phyloP scores from a whole-genome alignment of 768 basidiomycete genomes.

The Saitozyma sp. region DNA sequence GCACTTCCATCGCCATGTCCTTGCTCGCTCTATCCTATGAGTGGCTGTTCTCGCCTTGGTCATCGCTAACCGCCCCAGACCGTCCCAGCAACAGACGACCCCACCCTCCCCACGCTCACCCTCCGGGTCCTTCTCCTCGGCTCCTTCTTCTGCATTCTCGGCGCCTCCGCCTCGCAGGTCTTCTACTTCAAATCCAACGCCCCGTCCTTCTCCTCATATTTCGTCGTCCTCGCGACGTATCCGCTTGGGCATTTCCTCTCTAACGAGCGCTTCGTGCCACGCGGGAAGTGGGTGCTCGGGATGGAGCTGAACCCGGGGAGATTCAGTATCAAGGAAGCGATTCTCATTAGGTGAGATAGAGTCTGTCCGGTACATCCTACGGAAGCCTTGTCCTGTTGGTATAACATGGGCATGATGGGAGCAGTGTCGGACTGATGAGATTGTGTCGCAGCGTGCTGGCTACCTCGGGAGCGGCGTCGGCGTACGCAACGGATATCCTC shows the following conservation, averaged over 20 bases:
- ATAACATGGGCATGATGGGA: neutral
- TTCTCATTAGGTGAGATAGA: constrained; percentile 44
- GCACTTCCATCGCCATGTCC: too few species aligned
- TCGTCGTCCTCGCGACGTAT: constrained; percentile 51
- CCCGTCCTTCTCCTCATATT: constrained; percentile 48
- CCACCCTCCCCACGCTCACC: constrained; percentile 48
- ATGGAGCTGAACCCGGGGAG: constrained; percentile 48
- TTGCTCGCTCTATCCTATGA: too few species aligned
- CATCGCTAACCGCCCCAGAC: constrained; percentile 23
- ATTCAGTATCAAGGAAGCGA: constrained; percentile 51
- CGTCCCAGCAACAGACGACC: constrained; percentile 52
- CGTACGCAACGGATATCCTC: constrained; percentile 53
- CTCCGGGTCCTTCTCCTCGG: constrained; percentile 50
- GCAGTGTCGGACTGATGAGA: neutral
- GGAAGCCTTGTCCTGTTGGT: neutral
- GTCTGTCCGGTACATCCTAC: neutral
- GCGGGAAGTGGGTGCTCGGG: constrained; percentile 26
- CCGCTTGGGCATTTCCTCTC: constrained; percentile 51
- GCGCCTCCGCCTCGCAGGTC: constrained; percentile 49
- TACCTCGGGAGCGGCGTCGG: constrained; percentile 45
- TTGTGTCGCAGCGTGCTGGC: constrained; percentile 37
- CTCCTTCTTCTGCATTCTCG: constrained; percentile 46
- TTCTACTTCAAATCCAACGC: constrained; percentile 53
- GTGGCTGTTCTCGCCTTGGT: neutral
- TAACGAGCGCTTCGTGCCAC: constrained; percentile 21